These are phyloP conservation scores for Rhinocladiella mackenziei DNA, from an alignment of 2,329 filamentous ascomycete species.

Conservation along the genomic window DNA sequence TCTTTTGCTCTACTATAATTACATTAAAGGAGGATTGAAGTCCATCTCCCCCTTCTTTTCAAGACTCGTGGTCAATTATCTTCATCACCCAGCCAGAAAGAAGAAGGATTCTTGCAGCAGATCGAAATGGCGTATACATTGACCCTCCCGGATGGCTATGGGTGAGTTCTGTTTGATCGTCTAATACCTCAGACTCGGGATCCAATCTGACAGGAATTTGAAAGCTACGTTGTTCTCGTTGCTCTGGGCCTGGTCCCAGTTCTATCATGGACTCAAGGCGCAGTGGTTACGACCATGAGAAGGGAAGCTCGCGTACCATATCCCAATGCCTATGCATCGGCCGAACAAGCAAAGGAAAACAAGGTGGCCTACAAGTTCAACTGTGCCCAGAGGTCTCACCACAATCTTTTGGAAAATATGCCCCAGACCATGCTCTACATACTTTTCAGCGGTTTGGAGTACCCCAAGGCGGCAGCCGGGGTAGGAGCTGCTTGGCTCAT, in stretches of 20 bases:
- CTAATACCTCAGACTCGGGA: not conserved
- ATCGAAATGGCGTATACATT: conserved; percentile 23
- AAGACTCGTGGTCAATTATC: no score
- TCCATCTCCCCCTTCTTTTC: not conserved
- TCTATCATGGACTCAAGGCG: conserved; percentile 51
- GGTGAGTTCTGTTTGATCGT: conserved; percentile 12
- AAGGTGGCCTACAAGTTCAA: conserved; percentile 47
- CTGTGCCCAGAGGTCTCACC: conserved; percentile 55
- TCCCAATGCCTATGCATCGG: conserved; percentile 56
- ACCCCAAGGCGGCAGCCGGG: conserved; percentile 46
- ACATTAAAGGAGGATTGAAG: no score
- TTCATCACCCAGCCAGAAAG: no score
- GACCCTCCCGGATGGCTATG: conserved; percentile 25
- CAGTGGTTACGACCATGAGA: conserved; percentile 46
- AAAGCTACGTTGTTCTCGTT: conserved; percentile 52
- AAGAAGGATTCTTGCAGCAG: no score
- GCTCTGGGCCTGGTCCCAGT: conserved; percentile 53
- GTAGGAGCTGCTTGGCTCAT: conserved; percentile 51
- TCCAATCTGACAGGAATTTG: conserved; percentile 10
- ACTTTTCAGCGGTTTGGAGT: conserved; percentile 53
- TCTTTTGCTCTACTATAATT: no score
- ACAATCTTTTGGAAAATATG: conserved; percentile 59
- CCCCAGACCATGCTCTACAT: conserved; percentile 49
- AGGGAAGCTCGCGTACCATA: conserved; percentile 53
- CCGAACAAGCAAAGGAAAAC: conserved; percentile 50